Evolutionary conservation across 1,284 basidiomycete genomes (phyloP).

Genomic region (Coriolopsis trogii): DNA sequence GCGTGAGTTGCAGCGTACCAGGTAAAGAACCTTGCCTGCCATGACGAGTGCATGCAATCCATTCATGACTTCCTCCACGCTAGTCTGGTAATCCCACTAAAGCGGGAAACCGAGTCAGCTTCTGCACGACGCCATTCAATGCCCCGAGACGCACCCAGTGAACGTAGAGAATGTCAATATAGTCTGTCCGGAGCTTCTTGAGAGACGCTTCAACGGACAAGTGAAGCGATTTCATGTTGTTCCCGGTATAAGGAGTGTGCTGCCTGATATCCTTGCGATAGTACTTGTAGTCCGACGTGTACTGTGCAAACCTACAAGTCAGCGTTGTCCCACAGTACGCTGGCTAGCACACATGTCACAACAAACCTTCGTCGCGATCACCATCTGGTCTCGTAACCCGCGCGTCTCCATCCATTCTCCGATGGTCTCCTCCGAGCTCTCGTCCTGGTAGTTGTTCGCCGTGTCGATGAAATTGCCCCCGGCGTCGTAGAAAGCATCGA

Average conservation of each 20-base stretch:
- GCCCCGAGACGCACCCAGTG: constrained; percentile 6
- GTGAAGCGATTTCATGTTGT: constrained; percentile 46
- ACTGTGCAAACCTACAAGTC: not conserved
- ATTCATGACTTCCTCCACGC: constrained; percentile 50
- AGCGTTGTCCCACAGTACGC: not conserved
- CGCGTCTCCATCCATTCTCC: constrained; percentile 60
- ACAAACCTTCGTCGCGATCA: constrained; percentile 56
- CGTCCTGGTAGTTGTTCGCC: constrained; percentile 43
- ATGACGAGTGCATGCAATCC: constrained; percentile 45
- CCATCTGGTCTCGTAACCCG: constrained; percentile 54
- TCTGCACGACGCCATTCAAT: not conserved
- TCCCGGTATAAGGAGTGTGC: constrained; percentile 40
- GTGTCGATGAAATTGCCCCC: constrained; percentile 64
- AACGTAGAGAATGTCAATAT: constrained; percentile 43
- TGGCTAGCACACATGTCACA: not conserved
- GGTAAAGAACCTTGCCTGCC: constrained; percentile 47
- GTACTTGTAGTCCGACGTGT: constrained; percentile 29
- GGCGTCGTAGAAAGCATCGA: constrained; percentile 49
- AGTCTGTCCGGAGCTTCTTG: constrained; percentile 56
- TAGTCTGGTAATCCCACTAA: constrained; percentile 44
- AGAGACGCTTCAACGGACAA: constrained; percentile 48
- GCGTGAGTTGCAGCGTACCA: constrained; percentile 31
- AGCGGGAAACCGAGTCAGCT: constrained; percentile 40
- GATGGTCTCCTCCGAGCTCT: constrained; percentile 51
- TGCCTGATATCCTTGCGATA: constrained; percentile 23